Percentiles rank a stretch among this genome's conserved stretches.
phyloP scores from a whole-genome alignment of 345 rosid species.

The Melastoma malabathricum region DNA sequence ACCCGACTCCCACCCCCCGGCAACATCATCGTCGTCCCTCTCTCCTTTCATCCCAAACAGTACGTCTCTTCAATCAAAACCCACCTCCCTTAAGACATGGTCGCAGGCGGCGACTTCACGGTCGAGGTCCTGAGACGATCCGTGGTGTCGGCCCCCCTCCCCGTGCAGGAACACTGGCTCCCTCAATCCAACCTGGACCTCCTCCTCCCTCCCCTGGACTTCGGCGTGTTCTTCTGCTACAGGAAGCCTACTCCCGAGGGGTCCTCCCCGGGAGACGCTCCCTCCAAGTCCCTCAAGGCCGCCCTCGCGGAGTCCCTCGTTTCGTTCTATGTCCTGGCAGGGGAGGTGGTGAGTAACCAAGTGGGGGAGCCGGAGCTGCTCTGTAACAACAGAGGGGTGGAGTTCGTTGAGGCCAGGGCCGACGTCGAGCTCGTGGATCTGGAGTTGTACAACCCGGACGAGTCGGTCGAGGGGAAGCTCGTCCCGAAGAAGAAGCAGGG shows the following conservation, averaged over 20 bases:
- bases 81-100: neutral
- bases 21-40: no score
- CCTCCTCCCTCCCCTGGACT: conserved; percentile 54
- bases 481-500: conserved; percentile 47
- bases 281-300: conserved; percentile 28
- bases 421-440: conserved; percentile 39
- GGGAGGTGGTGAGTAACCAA: conserved; percentile 45
- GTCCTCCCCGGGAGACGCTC: neutral
- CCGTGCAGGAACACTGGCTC: conserved; percentile 67
- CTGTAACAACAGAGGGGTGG: conserved; percentile 78
- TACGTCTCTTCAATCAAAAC: no score
- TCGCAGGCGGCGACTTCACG: conserved; percentile 4
- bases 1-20: no score
- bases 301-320: conserved; percentile 54
- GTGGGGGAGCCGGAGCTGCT: conserved; percentile 67
- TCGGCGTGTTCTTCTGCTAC: conserved; percentile 46
- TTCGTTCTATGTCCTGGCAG: conserved; percentile 57
- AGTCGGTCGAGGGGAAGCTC: conserved; percentile 43
- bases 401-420: conserved; percentile 49
- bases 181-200: conserved; percentile 82
- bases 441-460: conserved; percentile 56
- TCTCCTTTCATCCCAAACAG: no score
- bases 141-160: conserved; percentile 51
- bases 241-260: conserved; percentile 7
- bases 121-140: conserved; percentile 27